Evolutionary conservation across 73 alveolate genomes (phyloP).

Genomic region (Blepharisma japonicum): DNA sequence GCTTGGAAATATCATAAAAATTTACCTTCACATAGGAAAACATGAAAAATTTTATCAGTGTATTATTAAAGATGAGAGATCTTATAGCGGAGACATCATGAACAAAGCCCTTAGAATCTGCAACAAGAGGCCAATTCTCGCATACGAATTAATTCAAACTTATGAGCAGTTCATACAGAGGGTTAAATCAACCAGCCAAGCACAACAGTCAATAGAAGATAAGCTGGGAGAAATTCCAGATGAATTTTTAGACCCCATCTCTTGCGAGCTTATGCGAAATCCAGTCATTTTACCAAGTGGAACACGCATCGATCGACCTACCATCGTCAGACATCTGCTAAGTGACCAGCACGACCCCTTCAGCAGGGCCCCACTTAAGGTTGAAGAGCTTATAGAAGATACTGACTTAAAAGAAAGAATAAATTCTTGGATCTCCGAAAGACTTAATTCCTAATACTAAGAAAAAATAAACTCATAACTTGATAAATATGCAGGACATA

Average conservation of each 20-base stretch:
- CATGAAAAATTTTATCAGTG: slow-evolving; percentile 50
- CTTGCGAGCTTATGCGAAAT: slow-evolving; percentile 54
- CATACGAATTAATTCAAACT: slow-evolving; percentile 25
- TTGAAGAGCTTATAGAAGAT: slow-evolving; percentile 28
- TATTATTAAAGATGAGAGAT: slow-evolving; percentile 60
- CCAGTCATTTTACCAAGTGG: slow-evolving; percentile 72
- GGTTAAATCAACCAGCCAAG: slow-evolving; percentile 15
- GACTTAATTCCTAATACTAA: no score
- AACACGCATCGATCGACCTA: slow-evolving; percentile 49
- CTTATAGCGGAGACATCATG: slow-evolving; percentile 46
- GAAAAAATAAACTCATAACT: no score
- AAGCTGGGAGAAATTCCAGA: slow-evolving; percentile 58
- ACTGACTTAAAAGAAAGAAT: slow-evolving; percentile 33
- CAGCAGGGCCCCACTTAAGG: slow-evolving; percentile 34
- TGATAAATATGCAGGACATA: no score
- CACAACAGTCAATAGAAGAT: slow-evolving; percentile 27
- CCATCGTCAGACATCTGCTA: slow-evolving; percentile 58
- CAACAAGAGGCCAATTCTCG: slow-evolving; percentile 35
- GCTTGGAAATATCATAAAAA: slow-evolving; percentile 34
- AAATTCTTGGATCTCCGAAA: slow-evolving; percentile 28
- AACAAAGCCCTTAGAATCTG: slow-evolving; percentile 47
- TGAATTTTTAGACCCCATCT: slow-evolving; percentile 57
- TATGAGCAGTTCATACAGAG: slow-evolving; percentile 46
- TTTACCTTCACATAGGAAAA: slow-evolving; percentile 42
- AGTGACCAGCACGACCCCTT: slow-evolving; percentile 40